Evolutionary conservation across 345 rosid genomes (phyloP).

Genomic region (Citrus trifoliata): DNA sequence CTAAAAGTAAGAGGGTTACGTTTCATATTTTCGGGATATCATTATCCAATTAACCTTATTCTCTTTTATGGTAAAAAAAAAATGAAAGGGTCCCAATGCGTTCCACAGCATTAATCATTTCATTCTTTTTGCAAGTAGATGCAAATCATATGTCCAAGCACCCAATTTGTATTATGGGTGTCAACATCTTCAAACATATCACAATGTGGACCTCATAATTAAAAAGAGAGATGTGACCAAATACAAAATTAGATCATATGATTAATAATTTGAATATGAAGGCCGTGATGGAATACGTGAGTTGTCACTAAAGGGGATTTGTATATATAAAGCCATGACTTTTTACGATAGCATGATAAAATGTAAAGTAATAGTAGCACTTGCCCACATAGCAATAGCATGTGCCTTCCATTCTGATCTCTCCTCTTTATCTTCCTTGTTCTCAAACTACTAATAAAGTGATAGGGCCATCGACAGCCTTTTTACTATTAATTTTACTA

Average conservation of each 20-base stretch:
- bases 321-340: neutral
- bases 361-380: neutral
- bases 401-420: slow-evolving; percentile 6
- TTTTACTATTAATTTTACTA: neutral
- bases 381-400: neutral
- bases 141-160: neutral
- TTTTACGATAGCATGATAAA: neutral
- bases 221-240: neutral
- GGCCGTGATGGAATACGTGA: neutral
- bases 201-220: neutral
- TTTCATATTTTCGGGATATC: neutral
- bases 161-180: neutral
- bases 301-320: neutral
- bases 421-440: neutral
- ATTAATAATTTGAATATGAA: neutral
- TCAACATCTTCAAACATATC: neutral
- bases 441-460: neutral
- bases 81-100: neutral
- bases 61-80: neutral
- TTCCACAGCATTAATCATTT: neutral
- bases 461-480: slow-evolving; percentile 1
- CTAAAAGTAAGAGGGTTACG: neutral
- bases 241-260: neutral
- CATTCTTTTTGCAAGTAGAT: neutral
- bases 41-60: neutral